phyloP scores from a whole-genome alignment of 129 eudicot genomes.

The Kitagawia praeruptora region DNA sequence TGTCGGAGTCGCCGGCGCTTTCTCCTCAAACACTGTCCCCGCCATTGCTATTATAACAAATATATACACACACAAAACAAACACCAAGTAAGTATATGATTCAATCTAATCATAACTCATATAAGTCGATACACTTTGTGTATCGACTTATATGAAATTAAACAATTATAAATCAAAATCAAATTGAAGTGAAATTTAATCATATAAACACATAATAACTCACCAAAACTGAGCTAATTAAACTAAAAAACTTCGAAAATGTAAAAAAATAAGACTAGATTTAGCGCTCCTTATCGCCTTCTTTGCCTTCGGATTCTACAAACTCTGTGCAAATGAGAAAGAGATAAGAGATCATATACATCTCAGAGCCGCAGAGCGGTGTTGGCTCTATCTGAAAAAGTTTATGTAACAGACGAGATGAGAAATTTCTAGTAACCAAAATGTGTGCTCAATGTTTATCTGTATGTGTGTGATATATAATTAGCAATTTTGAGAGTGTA shows the following conservation, averaged over 20 bases:
- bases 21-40: constrained; percentile 22
- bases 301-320: constrained; percentile 44
- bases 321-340: constrained; percentile 50
- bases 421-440: not conserved
- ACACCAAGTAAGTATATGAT: not conserved
- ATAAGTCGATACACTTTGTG: too few relatives aligned
- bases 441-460: not conserved
- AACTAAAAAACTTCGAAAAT: too few relatives aligned
- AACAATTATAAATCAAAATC: too few relatives aligned
- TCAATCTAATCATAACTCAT: too few relatives aligned
- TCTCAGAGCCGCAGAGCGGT: constrained; percentile 38
- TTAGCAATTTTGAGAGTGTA: not conserved
- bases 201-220: too few relatives aligned
- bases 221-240: not conserved
- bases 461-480: not conserved
- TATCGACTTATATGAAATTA: too few relatives aligned
- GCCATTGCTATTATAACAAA: not conserved
- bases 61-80: not conserved
- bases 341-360: constrained; percentile 45
- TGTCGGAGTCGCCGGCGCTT: not conserved
- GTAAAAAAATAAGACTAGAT: not conserved
- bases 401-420: not conserved
- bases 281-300: constrained; percentile 65
- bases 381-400: not conserved
- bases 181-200: too few relatives aligned